Base-by-base conservation (phyloP, 331 rosid species). In the Pyrus hybrid region DNA sequence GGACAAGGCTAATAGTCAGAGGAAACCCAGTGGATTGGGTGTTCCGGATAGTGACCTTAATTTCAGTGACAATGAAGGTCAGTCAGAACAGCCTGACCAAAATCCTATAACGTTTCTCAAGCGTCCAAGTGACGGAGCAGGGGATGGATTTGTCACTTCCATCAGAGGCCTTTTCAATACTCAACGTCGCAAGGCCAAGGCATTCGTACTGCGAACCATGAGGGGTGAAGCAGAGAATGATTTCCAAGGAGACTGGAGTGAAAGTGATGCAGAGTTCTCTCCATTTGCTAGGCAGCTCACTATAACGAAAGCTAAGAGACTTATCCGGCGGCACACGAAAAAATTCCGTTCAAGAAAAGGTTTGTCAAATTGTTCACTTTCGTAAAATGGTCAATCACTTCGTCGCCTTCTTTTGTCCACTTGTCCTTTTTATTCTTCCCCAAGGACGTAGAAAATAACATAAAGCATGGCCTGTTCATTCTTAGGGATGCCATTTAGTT, bases 71-170 rank as follows among this genome's bases (percentile, higher is more conserved):
- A 86, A 92, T 76, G 99, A 95, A 85, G 85, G 87, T 69, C 90
- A 86, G 83, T 83, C 81, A 23, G 93, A 88, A 76, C 88, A 89
- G 65, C 82, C 92, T 70, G 97, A 90, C 63, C 96, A 86, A 68
- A 64, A 89, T 81, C 95, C 96, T 5, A 74, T 90, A 35, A 83
- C 96, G 54, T 92, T 93, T 93, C 88, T 86, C 67, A 95, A 89
- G 90, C 97, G 97, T 70, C 92, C 91, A 33, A 75, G 82, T 79
- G 97, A 95, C 80, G 97, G 97, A 76, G 99, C 99, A 35, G 99
- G 99, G 78, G 99, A 95, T 77, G 97, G 99, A 80, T 95, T 95
- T 89, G 97, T 95, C 67, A 95, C 97, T 77, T 92, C 97, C 79
- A 85, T 95, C 61, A 86, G 93, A 70, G 99, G 99, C 75, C 88